These are phyloP conservation scores for Tetracladium setigerum DNA, from an alignment of 495 filamentous ascomycete genomes.

Conservation along the genomic window DNA sequence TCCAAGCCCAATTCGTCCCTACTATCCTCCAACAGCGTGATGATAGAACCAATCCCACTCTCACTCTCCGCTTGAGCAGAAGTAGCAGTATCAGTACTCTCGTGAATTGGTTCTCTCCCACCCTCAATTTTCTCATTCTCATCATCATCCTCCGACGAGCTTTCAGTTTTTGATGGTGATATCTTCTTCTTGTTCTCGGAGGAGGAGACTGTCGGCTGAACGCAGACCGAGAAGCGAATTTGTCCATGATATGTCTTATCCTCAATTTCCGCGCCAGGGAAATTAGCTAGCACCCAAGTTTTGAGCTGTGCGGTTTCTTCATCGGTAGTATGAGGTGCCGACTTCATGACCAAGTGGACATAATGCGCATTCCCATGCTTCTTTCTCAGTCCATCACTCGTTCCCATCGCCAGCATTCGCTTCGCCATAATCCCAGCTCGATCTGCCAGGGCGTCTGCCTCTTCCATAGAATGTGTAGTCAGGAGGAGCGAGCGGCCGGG, in stretches of 20 bases:
- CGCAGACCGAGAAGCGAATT: constrained; percentile 66
- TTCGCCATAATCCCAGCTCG: constrained; percentile 66
- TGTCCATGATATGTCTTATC: constrained; percentile 75
- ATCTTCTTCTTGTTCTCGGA: constrained; percentile 12
- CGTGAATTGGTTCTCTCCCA: not conserved
- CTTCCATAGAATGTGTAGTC: constrained; percentile 78
- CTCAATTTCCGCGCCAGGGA: constrained; percentile 57
- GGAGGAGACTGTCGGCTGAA: constrained; percentile 42
- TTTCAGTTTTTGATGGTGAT: not conserved
- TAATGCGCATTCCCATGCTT: constrained; percentile 55
- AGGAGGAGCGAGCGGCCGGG: constrained; percentile 55
- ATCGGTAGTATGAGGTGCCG: constrained; percentile 59
- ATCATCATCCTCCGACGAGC: not conserved
- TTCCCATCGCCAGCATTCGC: constrained; percentile 63
- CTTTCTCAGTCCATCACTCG: constrained; percentile 47
- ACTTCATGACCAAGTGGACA: constrained; percentile 64
- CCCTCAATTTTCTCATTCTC: not conserved
- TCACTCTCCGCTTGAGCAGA: not conserved
- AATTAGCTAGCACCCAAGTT: constrained; percentile 48
- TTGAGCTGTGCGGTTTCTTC: constrained; percentile 58
- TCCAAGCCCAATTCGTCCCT: constrained; percentile 60
- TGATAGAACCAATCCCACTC: constrained; percentile 50
- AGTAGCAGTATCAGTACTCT: too few relatives aligned
- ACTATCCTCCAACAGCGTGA: constrained; percentile 61
- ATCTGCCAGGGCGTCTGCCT: constrained; percentile 65